Base-by-base conservation (phyloP, 495 filamentous ascomycete genomes). In the Hypoxylon rickii region DNA sequence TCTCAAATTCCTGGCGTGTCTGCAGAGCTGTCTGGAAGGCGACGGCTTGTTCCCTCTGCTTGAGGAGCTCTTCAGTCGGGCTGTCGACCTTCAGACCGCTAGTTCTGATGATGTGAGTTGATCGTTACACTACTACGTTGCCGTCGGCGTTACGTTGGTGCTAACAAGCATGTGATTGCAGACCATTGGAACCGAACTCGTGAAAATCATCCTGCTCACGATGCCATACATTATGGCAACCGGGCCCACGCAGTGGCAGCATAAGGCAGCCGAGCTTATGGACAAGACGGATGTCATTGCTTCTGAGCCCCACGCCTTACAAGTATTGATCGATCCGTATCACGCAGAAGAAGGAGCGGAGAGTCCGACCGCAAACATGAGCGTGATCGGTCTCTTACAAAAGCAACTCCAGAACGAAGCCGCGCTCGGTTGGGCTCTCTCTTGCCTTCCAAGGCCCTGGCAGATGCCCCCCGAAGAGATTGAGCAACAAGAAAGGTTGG, bases 251-350 rank as follows among this genome's bases (percentile, higher is more conserved):
- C 81, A 80, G 17, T 84, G 85, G 51, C 81, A 88, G 58, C 76
- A 84, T 31, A 85, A 88, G 58, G 91, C 92, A 10, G 71, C 75
- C 0, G 82, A 85, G 15, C 75, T 97, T n/a, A 82, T 99, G 59
- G 87, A 92, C 36, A 96, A 92, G 71, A 96, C 95, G 6, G 90
- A 91, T 51, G 88, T 96, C 60, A 92, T 97, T 63, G 90, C 92
- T 1, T 86, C 84, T 6, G 88, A 90, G 46, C 89, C 88, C 5
- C 90, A 95, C 61, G 78, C 87, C 1, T 77, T 96, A 22, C 90
- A 96, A 60, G 79, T 86, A 4, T 71, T 97, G 38, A 88, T 96
- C 24, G 87, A 96, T 54, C 88, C 91, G 6, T 96, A 91, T 60
- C 82, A 84, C 38, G 78, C 80, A 13, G 83, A 85, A 53, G 56